Evolutionary conservation across 2,329 filamentous ascomycete species (phyloP), one percentile per base, ranked within the genome.

Genomic region (Cladosporium velox): DNA sequence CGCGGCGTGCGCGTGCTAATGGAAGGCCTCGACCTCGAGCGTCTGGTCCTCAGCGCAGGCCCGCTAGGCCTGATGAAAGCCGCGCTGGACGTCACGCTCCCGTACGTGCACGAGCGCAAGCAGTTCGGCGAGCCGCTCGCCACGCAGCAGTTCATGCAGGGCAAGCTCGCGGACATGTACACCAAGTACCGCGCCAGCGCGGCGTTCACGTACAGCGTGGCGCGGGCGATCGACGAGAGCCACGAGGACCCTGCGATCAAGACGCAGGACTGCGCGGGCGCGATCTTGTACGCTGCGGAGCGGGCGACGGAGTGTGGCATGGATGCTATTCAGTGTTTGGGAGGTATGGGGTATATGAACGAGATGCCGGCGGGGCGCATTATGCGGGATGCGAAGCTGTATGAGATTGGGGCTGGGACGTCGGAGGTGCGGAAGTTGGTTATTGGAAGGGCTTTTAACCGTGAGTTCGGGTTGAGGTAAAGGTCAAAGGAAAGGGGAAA

Each of bases 321-420:
- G 34, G 93, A 97, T 79, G 91, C 91, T 55, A 91, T 98, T 67
- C 95, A 99, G 79, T 85, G 97, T 67, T 86, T 99, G 75, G 95
- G 95, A 21, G 95, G 94, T 0, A 98, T 94, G 87, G 94, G 94
- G 0, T 98, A 98, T 76, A 88, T 96, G 72, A 96, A 97, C 78
- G 95, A 99, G 80, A 92, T 98, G 81, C 90, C 92, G 0, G 93
- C 92, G 0, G 96, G 93, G 26, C 84, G 94, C 70, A 85, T 98
- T 70, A 79, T 98, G 72, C 81, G 95, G 74, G 88, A 90, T 79
- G 88, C 88, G 4, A 90, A 90, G 76, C 78, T 99, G 67, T 99
- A 99, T 78, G 95, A 98, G 81, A 98, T 99, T 76, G 95, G 95
- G 1, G 95, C 95, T 5, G 95, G 95, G 6, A 98, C 95, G 3